Evolutionary conservation across 73 alveolate genomes (phyloP).

Genomic region (Tetrahymena thermophila): DNA sequence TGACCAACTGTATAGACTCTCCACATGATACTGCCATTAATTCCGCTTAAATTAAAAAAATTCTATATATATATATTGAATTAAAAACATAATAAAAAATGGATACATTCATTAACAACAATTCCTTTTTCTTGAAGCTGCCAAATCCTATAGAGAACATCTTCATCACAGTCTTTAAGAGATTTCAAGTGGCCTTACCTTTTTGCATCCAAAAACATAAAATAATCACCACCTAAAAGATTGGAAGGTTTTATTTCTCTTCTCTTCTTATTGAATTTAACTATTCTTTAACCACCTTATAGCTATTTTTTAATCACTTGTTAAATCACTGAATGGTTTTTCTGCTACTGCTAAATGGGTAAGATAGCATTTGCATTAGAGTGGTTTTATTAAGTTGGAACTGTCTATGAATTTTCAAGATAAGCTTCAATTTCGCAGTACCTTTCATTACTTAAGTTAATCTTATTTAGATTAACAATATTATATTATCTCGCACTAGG

Average conservation of each 20-base stretch:
- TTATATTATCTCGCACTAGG: not conserved
- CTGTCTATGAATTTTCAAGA: not conserved
- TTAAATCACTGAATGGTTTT: not conserved
- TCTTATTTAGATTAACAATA: not conserved
- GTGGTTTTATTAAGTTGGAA: not conserved
- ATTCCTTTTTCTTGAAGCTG: not conserved
- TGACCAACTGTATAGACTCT: not conserved
- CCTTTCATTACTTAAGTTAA: not conserved
- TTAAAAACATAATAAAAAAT: not conserved
- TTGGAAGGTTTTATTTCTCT: not conserved
- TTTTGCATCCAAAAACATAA: not conserved
- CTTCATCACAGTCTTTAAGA: not conserved
- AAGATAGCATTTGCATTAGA: not conserved
- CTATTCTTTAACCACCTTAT: not conserved
- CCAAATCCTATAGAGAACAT: not conserved
- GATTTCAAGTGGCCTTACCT: not conserved
- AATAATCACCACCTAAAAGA: not conserved
- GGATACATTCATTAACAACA: not conserved
- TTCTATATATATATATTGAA: not conserved
- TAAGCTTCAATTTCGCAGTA: not conserved
- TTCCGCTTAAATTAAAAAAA: not conserved
- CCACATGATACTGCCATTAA: not conserved
- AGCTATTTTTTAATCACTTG: not conserved
- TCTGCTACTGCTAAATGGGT: not conserved
- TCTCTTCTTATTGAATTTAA: not conserved